phyloP scores from a whole-genome alignment of 768 basidiomycete genomes.

The Trametes cinnabarina region DNA sequence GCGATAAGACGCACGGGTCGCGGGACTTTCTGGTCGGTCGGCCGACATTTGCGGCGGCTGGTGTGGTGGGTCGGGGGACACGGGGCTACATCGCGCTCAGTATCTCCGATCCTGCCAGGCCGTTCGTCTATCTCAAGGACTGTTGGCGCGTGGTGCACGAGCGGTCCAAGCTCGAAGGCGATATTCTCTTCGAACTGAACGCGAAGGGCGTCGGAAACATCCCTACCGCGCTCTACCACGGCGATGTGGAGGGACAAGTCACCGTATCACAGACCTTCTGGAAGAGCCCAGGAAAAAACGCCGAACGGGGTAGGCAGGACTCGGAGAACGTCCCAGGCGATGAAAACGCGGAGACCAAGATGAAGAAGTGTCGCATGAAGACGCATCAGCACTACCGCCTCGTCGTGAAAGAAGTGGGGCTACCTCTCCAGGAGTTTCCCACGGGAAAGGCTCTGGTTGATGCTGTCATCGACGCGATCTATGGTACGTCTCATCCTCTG shows the following conservation, averaged over 20 bases:
- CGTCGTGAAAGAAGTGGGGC: not conserved
- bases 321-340: too few relatives aligned
- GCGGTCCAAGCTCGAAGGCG: constrained; percentile 1
- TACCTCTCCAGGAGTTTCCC: not conserved
- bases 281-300: too few relatives aligned
- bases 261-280: too few relatives aligned
- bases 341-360: too few relatives aligned
- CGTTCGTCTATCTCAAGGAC: constrained; percentile 17
- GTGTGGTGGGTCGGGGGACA: not conserved
- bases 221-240: constrained; percentile 2
- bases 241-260: not conserved
- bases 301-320: too few relatives aligned
- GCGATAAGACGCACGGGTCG: not conserved
- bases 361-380: too few relatives aligned
- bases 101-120: not conserved
- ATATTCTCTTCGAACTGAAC: not conserved
- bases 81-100: constrained; percentile 8
- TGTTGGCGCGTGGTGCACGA: constrained; percentile 2
- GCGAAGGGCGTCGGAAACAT: not conserved
- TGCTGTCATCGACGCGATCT: not conserved
- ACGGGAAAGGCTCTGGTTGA: not conserved
- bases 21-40: not conserved
- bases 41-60: not conserved
- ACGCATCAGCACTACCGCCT: constrained; percentile 6
- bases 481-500: too few relatives aligned